Conservation (phyloP, 345 rosid species). For the Bruguiera gymnorhiza region DNA sequence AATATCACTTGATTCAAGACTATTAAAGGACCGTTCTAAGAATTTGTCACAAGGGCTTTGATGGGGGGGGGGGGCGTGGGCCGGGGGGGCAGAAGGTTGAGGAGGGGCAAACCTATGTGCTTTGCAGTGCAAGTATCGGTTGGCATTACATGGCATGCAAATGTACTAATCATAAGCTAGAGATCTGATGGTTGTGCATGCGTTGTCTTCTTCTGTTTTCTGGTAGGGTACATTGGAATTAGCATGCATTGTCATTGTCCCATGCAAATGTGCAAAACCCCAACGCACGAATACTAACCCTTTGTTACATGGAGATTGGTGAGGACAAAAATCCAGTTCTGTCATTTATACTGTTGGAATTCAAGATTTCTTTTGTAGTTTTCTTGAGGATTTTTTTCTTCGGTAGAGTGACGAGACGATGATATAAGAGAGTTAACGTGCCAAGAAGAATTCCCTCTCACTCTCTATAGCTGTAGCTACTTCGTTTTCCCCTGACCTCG, state of each 20-base stretch:
- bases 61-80: background rate
- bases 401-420: background rate
- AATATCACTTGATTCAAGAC: background rate
- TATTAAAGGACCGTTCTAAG: too few species aligned
- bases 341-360: background rate
- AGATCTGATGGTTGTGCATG: constrained; percentile 21
- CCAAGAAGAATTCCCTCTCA: constrained; percentile 3
- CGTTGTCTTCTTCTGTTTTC: background rate
- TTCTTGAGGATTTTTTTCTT: background rate
- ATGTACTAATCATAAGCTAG: constrained; percentile 23
- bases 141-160: constrained; percentile 53
- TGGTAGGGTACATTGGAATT: too few species aligned
- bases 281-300: too few species aligned
- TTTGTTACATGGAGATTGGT: too few species aligned
- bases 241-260: background rate
- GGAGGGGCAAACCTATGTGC: constrained; percentile 14
- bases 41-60: too few species aligned
- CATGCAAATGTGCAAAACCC: background rate
- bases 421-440: background rate
- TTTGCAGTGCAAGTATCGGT: constrained; percentile 23
- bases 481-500: background rate
- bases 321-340: background rate
- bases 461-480: background rate
- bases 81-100: background rate
- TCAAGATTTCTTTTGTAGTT: constrained; percentile 5